Evolutionary conservation across 208 protist genomes (phyloP), one percentile per base, ranked within the genome.

Genomic region (Leishmania martiniquensis): DNA sequence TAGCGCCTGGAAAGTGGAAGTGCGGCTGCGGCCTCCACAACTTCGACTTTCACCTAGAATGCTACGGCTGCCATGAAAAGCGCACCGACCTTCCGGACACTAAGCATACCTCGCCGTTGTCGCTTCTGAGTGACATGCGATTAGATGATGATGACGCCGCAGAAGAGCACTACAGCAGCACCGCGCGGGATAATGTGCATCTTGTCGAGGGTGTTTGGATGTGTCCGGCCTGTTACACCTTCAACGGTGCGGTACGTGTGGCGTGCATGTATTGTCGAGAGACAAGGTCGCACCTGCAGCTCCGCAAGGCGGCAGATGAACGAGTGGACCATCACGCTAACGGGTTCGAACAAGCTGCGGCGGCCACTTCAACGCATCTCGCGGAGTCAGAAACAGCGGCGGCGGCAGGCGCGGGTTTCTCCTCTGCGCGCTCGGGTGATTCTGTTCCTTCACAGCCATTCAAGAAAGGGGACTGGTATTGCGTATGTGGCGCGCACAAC

Each of bases 1-100:
- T 54, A 2, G 76, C 49, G 20, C 13, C 69, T 9, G 57, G 69
- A 54, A 76, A 88, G 52, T 96, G 92, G 90, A 84, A 66, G 37
- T 96, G 92, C 72, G 39, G 71, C 10, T 96, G 92, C 76, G 92
- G 92, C 10, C 92, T 96, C 67, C 75, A 68, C 34, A 96, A 96
- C 72, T 94, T 89, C 70, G 76, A 80, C 15, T 94, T 91, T 45
- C 88, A 90, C 15, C 37, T 51, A 7, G 60, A 79, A 49, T 96
- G 92, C 73, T 94, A 94, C 80, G 83, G 90, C 55, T 96, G 92
- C 75, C 82, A 88, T 47, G 44, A 63, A 9, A 22, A 68, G 22
- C 86, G 83, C 20, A 25, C 70, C 10, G 76, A 68, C 15, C 4
- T 20, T 17, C 34, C 57, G 0, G 37, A 72, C 13, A 12, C 22